Conservation (phyloP, 176 grass and related monocot species). For the Aegilops umbellulata region DNA sequence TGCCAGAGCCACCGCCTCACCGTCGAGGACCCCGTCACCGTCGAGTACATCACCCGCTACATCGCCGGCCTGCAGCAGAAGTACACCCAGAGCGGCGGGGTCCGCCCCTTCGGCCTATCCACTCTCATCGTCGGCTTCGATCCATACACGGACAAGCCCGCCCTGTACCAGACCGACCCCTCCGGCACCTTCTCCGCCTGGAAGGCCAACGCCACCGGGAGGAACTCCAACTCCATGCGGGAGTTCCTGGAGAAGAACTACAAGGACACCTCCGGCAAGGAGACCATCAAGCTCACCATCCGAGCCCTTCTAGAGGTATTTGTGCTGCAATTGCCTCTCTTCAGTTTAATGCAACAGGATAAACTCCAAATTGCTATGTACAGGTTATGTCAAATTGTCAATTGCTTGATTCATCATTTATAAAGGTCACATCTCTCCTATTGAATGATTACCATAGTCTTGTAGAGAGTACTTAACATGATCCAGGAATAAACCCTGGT, state of each 20-base stretch:
- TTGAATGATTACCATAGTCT: neutral
- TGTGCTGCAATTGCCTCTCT: neutral
- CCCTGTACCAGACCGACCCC: constrained; percentile 89
- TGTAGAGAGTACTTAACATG: neutral
- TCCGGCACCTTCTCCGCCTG: constrained; percentile 93
- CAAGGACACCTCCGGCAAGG: constrained; percentile 90
- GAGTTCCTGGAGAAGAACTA: constrained; percentile 99
- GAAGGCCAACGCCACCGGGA: constrained; percentile 96
- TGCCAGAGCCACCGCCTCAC: constrained; percentile 98
- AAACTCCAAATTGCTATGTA: neutral
- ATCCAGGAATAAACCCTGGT: neutral
- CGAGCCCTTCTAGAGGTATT: constrained; percentile 78
- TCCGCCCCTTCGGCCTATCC: constrained; percentile 88
- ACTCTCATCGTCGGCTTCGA: constrained; percentile 95
- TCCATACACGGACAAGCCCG: constrained; percentile 63
- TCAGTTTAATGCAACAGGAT: neutral
- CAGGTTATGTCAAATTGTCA: neutral
- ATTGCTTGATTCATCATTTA: neutral
- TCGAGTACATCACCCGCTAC: constrained; percentile 97
- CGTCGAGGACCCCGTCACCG: constrained; percentile 86
- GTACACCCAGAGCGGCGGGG: constrained; percentile 87
- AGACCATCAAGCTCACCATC: constrained; percentile 93
- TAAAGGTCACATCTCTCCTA: neutral
- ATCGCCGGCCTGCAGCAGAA: constrained; percentile 98
- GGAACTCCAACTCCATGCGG: constrained; percentile 93